Base-by-base conservation (phyloP, 2,329 filamentous ascomycete species). In the Microascus cirrosus region DNA sequence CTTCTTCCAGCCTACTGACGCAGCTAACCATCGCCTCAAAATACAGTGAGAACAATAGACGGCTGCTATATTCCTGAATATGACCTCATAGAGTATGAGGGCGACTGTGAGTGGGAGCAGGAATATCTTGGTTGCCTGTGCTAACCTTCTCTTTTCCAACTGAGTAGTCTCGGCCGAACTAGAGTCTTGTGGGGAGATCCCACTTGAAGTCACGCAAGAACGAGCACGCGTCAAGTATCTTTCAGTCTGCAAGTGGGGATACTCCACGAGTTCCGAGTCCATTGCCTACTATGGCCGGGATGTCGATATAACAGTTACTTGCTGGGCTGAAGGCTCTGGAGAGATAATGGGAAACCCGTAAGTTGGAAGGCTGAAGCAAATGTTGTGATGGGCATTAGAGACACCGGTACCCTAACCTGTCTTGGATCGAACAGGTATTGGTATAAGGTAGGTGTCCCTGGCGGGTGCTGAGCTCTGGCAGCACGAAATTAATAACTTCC, bases 211-310 rank as follows among this genome's bases (percentile, higher is more conserved):
- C 54, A 59, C 54, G 42, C 15, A 48, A 32, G 54, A 57, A 50
- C 45, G 28, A 20, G 58, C 58, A 5, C 35, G n/a, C 11, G 50
- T 57, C 34, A 35, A 50, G 32, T 60, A 58, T 22, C 55, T 60
- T n/a, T 39, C 55, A 45, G 55, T 53, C 34, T 60, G 59, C 53
- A 60, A 58, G 42, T 58, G 56, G 53, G 55, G 53, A 32, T 53
- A 54, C 48, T 55, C 20, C 4, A 55, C 42, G 2, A 42, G 22
- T 18, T 32, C 18, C 24, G 55, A 60, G 32, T 52, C 53, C 6
- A 56, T 55, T 15, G 45, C 28, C 18, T 60, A 45, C 53, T 58
- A 60, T 24, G 59, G 56, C 10, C 55, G 59, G 22, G 59, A 60
- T 35, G 25, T 32, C 20, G 55, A 60, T 13, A 15, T 60, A 11